Conservation (phyloP, 768 basidiomycete genomes). For the Pleurotus tuber-regium region DNA sequence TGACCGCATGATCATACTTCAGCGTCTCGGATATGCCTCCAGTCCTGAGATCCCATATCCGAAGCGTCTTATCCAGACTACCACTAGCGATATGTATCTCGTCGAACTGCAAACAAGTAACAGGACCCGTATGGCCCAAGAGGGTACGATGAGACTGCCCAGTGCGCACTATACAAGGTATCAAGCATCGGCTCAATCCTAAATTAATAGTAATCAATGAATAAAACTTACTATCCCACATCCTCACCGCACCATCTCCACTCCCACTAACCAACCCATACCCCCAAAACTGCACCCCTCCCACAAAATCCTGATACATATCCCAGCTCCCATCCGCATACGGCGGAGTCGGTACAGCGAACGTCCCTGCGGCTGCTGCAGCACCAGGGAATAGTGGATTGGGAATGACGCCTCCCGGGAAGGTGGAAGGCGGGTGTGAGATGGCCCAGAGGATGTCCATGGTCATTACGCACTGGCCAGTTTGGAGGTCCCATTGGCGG, state of each 20-base stretch:
- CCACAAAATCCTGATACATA: constrained; percentile 96
- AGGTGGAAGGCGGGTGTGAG: constrained; percentile 70
- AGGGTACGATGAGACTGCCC: constrained; percentile 95
- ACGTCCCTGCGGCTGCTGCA: constrained; percentile 56
- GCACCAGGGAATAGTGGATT: constrained; percentile 50
- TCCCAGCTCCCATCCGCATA: constrained; percentile 91
- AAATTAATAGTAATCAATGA: constrained; percentile 1
- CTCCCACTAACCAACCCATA: constrained; percentile 97
- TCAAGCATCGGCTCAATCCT: constrained; percentile 9
- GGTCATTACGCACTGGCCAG: constrained; percentile 97
- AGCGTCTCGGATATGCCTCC: constrained; percentile 88
- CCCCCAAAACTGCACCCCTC: constrained; percentile 98
- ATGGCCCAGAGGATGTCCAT: constrained; percentile 99
- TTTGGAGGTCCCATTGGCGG: constrained; percentile 96
- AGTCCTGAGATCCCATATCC: constrained; percentile 97
- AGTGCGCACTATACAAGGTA: constrained; percentile 73
- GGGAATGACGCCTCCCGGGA: constrained; percentile 36
- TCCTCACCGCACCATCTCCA: constrained; percentile 94
- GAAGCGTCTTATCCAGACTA: constrained; percentile 87
- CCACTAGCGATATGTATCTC: constrained; percentile 92
- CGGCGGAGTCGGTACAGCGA: constrained; percentile 83
- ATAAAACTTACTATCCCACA: constrained; percentile 99
- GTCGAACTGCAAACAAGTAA: constrained; percentile 96
- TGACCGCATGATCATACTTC: constrained; percentile 87
- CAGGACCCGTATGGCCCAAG: constrained; percentile 87